Conservation (phyloP, 768 basidiomycete species). For the Lentinula edodes region DNA sequence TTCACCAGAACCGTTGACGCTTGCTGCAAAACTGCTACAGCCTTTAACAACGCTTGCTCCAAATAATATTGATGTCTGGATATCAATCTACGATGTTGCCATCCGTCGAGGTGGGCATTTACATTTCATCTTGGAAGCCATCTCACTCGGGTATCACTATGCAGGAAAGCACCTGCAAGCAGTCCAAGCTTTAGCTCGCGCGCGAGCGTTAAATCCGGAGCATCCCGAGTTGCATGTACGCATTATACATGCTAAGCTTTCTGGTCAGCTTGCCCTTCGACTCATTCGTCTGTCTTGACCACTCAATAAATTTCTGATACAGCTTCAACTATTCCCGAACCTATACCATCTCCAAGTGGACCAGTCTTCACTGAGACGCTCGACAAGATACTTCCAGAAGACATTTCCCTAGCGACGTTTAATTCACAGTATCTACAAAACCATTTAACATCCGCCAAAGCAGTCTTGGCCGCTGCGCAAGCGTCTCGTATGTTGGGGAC, state of each 20-base stretch:
- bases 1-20: conserved; percentile 62
- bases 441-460: conserved; percentile 42
- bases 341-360: conserved; percentile 37
- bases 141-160: conserved; percentile 1
- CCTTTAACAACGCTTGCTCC: conserved; percentile 53
- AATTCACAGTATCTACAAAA: conserved; percentile 75
- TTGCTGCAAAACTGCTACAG: conserved; percentile 64
- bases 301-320: not conserved
- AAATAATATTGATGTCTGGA: conserved; percentile 64
- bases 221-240: conserved; percentile 70
- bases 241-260: conserved; percentile 54
- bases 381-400: conserved; percentile 47
- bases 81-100: conserved; percentile 74
- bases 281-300: not conserved
- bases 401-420: conserved; percentile 55
- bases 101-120: conserved; percentile 67
- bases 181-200: conserved; percentile 55
- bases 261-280: conserved; percentile 31
- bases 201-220: conserved; percentile 44
- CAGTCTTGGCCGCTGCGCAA: conserved; percentile 61
- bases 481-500: conserved; percentile 43
- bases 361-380: conserved; percentile 44
- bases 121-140: not conserved
- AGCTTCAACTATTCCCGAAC: conserved; percentile 43
- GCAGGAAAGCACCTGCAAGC: conserved; percentile 82